phyloP scores from a whole-genome alignment of 208 protist genomes.

The Crithidia sp. region DNA sequence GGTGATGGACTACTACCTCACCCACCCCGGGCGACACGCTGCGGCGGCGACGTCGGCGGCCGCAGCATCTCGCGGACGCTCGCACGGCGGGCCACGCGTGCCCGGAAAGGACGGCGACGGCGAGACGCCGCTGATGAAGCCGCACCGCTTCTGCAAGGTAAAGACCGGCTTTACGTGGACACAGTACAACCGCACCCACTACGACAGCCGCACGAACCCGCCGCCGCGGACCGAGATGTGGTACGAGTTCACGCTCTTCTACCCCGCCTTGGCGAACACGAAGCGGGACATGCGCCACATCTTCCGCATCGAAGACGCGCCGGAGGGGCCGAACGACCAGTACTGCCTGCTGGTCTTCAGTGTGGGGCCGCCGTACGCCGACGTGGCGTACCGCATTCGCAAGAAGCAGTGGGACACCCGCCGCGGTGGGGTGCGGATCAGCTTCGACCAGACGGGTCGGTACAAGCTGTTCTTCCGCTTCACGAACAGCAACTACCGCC shows the following conservation, averaged over 20 bases:
- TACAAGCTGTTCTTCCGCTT: slow-evolving; percentile 90
- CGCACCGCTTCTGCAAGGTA: slow-evolving; percentile 98
- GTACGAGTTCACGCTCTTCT: slow-evolving; percentile 99
- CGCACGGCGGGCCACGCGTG: slow-evolving; percentile 13
- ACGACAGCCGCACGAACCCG: slow-evolving; percentile 97
- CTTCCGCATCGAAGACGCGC: slow-evolving; percentile 91
- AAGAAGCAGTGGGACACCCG: slow-evolving; percentile 97
- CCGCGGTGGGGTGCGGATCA: slow-evolving; percentile 94
- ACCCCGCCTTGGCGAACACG: slow-evolving; percentile 96
- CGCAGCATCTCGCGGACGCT: slow-evolving; percentile 6
- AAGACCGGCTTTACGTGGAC: slow-evolving; percentile 98
- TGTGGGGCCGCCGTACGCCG: slow-evolving; percentile 98
- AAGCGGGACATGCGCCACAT: slow-evolving; percentile 91
- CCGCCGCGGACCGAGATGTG: slow-evolving; percentile 98
- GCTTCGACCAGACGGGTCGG: slow-evolving; percentile 91
- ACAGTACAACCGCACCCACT: slow-evolving; percentile 99
- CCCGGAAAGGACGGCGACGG: slow-evolving; percentile 17
- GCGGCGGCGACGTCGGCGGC: not conserved
- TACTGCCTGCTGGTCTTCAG: slow-evolving; percentile 94
- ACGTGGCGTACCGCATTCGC: slow-evolving; percentile 98
- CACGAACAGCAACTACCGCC: slow-evolving; percentile 87
- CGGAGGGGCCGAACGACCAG: slow-evolving; percentile 75
- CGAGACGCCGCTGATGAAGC: slow-evolving; percentile 88
- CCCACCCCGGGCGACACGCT: slow-evolving; percentile 19
- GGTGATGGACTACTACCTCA: slow-evolving; percentile 86